Evolutionary conservation across 257 asterid genomes (phyloP), one percentile per base, ranked within the genome.

Genomic region (Plantago ovata): DNA sequence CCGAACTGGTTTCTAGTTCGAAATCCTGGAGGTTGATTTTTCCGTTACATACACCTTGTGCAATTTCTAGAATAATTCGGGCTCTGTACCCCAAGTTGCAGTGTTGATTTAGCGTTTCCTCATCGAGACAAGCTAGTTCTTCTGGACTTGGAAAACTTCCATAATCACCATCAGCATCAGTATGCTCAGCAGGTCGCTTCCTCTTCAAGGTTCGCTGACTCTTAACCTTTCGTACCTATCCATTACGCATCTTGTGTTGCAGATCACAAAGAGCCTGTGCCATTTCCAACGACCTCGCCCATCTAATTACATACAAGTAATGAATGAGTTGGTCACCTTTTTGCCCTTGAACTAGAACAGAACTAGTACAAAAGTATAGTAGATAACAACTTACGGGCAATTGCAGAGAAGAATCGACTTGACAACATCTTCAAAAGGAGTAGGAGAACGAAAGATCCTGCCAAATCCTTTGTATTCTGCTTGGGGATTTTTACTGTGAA

Each of bases 391-490:
- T 20, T 71, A 83, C 84, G 65, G 7, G 67, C 69, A 70, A 48
- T 42, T 47, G 18, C 79, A 69, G 24, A 82, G 82, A 14, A 82
- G 82, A 22, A 82, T 6, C 13, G 79, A 74, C 69, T 79, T 82
- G 61, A 78, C 70, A 19, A 73, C 61, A 50, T 83, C 87, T 69
- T 83, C 92, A 38, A 80, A 80, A 32, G 80, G 53, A 0, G 83
- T 66, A 6, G 85, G 85, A 0, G 87, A 72, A 18, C 85, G 80
- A 46, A 83, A 77, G 23, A 75, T 45, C 3, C 85, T 69, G 49
- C 78, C 85, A 56, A 78, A 80, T 1, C 79, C 81, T 3, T 48
- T 41, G 11, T 57, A 15, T 50, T 68, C 69, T 6, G 85, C 85
- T 41, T 53, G 28, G 3, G 73, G 72, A 57, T 66, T 61, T 28